Evolutionary conservation across 345 rosid genomes (phyloP), one percentile per base, ranked within the genome.

Genomic region (Gossypium raimondii): DNA sequence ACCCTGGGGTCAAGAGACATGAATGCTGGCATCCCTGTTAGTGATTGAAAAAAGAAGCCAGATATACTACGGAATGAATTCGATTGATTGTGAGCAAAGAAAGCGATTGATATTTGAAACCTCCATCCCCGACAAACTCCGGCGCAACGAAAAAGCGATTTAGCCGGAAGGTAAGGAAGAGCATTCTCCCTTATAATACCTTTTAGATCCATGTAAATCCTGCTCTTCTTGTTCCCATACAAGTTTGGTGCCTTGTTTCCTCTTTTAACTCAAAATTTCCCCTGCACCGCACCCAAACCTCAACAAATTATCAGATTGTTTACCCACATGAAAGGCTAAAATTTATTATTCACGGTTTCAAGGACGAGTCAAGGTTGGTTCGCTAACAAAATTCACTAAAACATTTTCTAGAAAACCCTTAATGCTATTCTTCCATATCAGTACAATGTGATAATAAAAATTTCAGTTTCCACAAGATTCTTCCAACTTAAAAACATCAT

Each of bases 141-240:
- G 2, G 56, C 64, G 76, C 63, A 83, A 48, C 84, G 70, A 18
- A 60, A 22, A 50, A 87, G 77, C 3, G 88, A 79, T 74, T 87
- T 85, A 87, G 86, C 90, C 22, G 88, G 90, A 71, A 87, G 88
- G 73, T 57, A 84, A 64, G 53, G 81, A 65, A 87, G 88, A 14
- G 87, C 82, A 47, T 76, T 67, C 72, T 85, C 87, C 75, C 87
- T 78, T 25, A 87, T 66, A 29, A 85, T 58, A 8, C 82, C 85
- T 71, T 82, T 75, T 13, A 87, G 79, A 20, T 83, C 81, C 86
- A 85, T 67, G 78, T 78, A 73, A 16, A 78, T 78, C 79, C 47
- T 77, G 70, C 13, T 61, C 45, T 81, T 80, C 24, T 56, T 79
- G 74, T 65, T 78, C 70, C 76, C 67, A 68, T 53, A 47, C 4